Evolutionary conservation across 768 basidiomycete genomes (phyloP), one percentile per base, ranked within the genome.

Genomic region (Amanita jacksonii): DNA sequence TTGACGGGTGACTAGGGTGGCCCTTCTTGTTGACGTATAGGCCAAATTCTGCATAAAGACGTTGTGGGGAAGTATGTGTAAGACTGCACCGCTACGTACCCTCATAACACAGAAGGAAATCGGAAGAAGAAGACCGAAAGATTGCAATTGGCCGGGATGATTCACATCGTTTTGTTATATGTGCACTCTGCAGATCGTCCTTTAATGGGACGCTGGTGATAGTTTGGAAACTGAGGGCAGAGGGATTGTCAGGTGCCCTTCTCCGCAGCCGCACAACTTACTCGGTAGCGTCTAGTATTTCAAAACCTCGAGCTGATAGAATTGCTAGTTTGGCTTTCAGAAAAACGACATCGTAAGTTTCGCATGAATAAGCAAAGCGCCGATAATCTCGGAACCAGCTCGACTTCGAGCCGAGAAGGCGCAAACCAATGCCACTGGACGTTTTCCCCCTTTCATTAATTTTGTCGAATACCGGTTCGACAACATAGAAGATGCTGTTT

Each of bases 221-320:
- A 61, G 85, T 84, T 62, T 38, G 27, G 15, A 88, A 85, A 60
- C 85, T 89, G 53, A 42, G 16, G n/a, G 28, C 1, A 12, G 44
- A 42, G 32, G 32, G n/a, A 20, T 37, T 23, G 30, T 22, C 18
- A 8, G 12, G 22, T 9, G 3, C n/a, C 13, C 22, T 22, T n/a
- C 13, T 30, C 4, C 23, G n/a, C 16, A 22, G 34, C 8, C 4
- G 22, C 39, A 38, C 6, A 18, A 60, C 86, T 35, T 66, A 94
- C 87, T 93, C 88, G 18, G 80, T 79, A 32, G 97, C 73, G 53
- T 97, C 90, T 86, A 99, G 94, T 55, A 98, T 96, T 64, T 96
- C 91, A 54, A 99, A 97, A 12, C 92, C 93, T 54, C 87, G 91
- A 1, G 85, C 78, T 52, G 91, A 91, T 18, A 96, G 73, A 38